Evolutionary conservation across 2,329 filamentous ascomycete species (phyloP).

Genomic region (Scedosporium aurantiacum): DNA sequence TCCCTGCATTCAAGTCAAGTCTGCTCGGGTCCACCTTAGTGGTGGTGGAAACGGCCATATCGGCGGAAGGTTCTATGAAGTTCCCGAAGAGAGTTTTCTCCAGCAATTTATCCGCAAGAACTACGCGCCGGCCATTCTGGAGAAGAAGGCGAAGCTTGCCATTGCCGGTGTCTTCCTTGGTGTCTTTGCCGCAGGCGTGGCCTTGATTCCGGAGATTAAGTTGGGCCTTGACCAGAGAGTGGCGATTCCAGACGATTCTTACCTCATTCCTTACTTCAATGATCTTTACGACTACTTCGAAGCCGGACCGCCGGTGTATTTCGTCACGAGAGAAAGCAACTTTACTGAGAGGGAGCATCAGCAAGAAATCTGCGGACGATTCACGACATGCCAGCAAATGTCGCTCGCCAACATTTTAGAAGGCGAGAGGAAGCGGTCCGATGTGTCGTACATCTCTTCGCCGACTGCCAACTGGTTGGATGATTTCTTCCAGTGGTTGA

Average conservation of each 20-base stretch:
- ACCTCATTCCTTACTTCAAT: constrained; percentile 92
- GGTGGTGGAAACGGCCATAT: constrained; percentile 43
- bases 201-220: constrained; percentile 71
- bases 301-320: constrained; percentile 88
- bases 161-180: constrained; percentile 77
- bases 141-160: constrained; percentile 65
- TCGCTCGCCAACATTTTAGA: constrained; percentile 87
- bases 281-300: constrained; percentile 90
- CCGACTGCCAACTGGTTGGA: constrained; percentile 93
- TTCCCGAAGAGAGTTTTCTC: constrained; percentile 71
- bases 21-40: constrained; percentile 56
- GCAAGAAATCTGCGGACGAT: constrained; percentile 79
- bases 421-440: constrained; percentile 80
- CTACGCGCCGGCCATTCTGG: constrained; percentile 74
- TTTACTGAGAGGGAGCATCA: constrained; percentile 66
- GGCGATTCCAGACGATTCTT: constrained; percentile 86
- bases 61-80: constrained; percentile 52
- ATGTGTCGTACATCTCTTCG: constrained; percentile 78
- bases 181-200: constrained; percentile 73
- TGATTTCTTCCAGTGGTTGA: constrained; percentile 94
- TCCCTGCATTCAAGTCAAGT: constrained; percentile 74
- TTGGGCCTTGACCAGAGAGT: constrained; percentile 91
- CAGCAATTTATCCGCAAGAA: constrained; percentile 82
- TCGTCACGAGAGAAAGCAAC: constrained; percentile 76
- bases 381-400: constrained; percentile 73